Evolutionary conservation across 2,329 filamentous ascomycete species (phyloP).

Genomic region (Epichloe scottii): DNA sequence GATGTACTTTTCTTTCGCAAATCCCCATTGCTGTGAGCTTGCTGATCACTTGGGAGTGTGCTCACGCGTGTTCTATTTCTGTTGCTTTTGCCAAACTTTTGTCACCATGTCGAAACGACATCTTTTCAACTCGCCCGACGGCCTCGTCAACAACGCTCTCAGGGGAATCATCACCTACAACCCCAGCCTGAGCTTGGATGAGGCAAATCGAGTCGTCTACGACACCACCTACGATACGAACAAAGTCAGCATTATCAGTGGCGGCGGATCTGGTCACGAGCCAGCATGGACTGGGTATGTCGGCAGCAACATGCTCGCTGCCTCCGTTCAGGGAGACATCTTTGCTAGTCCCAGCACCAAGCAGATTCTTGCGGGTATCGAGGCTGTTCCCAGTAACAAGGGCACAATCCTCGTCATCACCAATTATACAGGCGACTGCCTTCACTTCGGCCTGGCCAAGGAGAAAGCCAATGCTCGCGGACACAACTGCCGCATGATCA

Average conservation of each 20-base stretch:
- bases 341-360: conserved; percentile 52
- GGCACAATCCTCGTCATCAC: conserved; percentile 50
- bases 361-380: conserved; percentile 48
- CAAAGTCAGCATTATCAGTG: conserved; percentile 38
- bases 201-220: conserved; percentile 38
- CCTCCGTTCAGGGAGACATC: conserved; percentile 48
- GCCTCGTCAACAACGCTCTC: conserved; percentile 39
- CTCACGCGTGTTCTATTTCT: no score
- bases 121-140: conserved; percentile 39
- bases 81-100: background rate
- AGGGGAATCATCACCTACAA: conserved; percentile 41
- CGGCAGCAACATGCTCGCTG: conserved; percentile 46
- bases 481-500: conserved; percentile 41
- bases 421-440: conserved; percentile 53
- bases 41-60: no score
- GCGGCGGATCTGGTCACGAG: conserved; percentile 47
- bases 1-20: no score
- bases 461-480: conserved; percentile 44
- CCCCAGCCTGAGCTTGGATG: conserved; percentile 35
- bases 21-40: no score
- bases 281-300: conserved; percentile 54
- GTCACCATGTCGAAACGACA: conserved; percentile 35
- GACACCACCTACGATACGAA: conserved; percentile 31
- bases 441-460: conserved; percentile 48
- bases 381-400: conserved; percentile 37